These are phyloP conservation scores for Linnemannia exigua DNA, from an alignment of 192 early-diverging fungal species.

Conservation along the genomic window DNA sequence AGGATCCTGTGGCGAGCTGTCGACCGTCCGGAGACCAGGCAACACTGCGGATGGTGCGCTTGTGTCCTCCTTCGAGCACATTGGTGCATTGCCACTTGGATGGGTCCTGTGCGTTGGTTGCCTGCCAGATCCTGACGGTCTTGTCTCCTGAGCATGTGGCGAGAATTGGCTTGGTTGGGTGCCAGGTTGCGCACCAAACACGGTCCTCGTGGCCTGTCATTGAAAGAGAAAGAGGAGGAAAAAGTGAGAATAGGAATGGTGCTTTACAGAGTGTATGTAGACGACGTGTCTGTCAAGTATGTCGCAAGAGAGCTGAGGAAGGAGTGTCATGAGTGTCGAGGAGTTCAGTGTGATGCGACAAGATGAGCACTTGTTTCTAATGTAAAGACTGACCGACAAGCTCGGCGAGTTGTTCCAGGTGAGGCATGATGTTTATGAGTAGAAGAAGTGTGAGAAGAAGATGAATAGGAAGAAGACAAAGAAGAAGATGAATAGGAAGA, in stretches of 20 bases:
- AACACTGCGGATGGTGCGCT: conserved; percentile 91
- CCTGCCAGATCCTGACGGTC: conserved; percentile 89
- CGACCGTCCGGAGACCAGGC: conserved; percentile 83
- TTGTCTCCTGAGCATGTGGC: conserved; percentile 92
- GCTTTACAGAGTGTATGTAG: background rate
- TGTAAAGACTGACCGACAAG: conserved; percentile 63
- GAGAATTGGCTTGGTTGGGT: conserved; percentile 78
- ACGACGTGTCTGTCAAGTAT: background rate
- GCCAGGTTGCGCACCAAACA: conserved; percentile 92
- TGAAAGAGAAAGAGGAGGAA: background rate
- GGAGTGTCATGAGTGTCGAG: no score
- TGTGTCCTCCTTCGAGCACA: conserved; percentile 88
- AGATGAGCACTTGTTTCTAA: background rate
- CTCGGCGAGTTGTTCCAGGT: conserved; percentile 70
- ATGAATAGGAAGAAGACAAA: background rate
- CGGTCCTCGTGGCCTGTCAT: conserved; percentile 81
- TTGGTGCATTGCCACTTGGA: conserved; percentile 79
- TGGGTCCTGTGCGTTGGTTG: conserved; percentile 54
- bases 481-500: no score
- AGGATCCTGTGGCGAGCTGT: conserved; percentile 88
- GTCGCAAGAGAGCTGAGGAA: background rate
- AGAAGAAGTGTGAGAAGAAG: background rate
- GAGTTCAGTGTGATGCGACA: no score
- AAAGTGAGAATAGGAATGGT: conserved; percentile 4
- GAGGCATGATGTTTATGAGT: conserved; percentile 44